Conservation (phyloP, 805 yeast genomes). For the Schizosaccharomyces cryophilus region DNA sequence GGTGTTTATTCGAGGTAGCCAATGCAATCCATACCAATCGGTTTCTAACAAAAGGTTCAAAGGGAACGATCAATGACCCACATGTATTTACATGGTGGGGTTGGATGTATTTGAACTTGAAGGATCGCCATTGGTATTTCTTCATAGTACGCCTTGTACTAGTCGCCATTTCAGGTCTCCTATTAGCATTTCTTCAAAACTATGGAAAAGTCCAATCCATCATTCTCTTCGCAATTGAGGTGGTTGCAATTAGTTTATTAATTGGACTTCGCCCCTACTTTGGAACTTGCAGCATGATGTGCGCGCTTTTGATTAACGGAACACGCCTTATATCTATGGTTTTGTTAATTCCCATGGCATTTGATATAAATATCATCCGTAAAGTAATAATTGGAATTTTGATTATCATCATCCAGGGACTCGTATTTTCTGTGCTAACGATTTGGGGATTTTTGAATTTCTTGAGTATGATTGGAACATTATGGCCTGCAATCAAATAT, state of each 20-base stretch:
- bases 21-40: not conserved
- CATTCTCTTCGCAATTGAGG: slow-evolving; percentile 14
- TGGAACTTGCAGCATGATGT: slow-evolving; percentile 12
- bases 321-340: slow-evolving; percentile 13
- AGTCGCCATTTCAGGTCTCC: slow-evolving; percentile 13
- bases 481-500: not conserved
- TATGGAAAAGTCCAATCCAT: slow-evolving; percentile 14
- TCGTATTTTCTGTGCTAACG: not conserved
- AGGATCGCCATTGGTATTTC: slow-evolving; percentile 15
- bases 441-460: not conserved
- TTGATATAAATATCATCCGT: slow-evolving; percentile 10
- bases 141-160: slow-evolving; percentile 11
- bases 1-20: slow-evolving; percentile 11
- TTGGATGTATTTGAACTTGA: slow-evolving; percentile 14
- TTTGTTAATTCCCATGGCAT: slow-evolving; percentile 13
- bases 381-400: slow-evolving; percentile 14
- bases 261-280: slow-evolving; percentile 12
- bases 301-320: slow-evolving; percentile 12
- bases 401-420: slow-evolving; percentile 12
- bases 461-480: not conserved
- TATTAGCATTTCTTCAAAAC: slow-evolving; percentile 14
- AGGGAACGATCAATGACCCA: slow-evolving; percentile 9
- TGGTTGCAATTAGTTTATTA: slow-evolving; percentile 7
- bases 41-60: not conserved
- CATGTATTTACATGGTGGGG: slow-evolving; percentile 15